Evolutionary conservation across 495 filamentous ascomycete genomes (phyloP).

Genomic region (Penicillium lagena): DNA sequence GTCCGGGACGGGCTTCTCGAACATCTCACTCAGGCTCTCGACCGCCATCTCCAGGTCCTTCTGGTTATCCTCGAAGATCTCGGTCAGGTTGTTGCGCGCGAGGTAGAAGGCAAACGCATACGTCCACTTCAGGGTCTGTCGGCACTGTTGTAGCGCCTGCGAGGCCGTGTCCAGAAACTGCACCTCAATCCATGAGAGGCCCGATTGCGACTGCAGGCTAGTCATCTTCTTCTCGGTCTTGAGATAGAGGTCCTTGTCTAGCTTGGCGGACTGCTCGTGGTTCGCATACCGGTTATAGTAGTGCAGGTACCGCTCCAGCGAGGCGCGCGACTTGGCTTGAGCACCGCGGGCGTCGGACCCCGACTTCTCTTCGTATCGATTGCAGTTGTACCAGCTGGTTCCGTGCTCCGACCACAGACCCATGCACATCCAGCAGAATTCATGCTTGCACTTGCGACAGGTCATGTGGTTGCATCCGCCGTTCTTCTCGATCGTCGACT

Average conservation of each 20-base stretch:
- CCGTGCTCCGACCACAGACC: conserved; percentile 97
- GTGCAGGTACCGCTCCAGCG: conserved; percentile 88
- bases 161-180: conserved; percentile 92
- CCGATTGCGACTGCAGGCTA: conserved; percentile 81
- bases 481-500: conserved; percentile 98
- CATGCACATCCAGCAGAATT: conserved; percentile 99
- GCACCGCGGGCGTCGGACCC: conserved; percentile 82
- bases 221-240: conserved; percentile 99
- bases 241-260: conserved; percentile 90
- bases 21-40: conserved; percentile 92
- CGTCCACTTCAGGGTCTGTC: conserved; percentile 97
- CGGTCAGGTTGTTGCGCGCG: conserved; percentile 87
- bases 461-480: conserved; percentile 99
- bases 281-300: conserved; percentile 99
- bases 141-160: conserved; percentile 88
- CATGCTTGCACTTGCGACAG: conserved; percentile 94
- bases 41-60: conserved; percentile 97
- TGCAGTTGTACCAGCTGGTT: conserved; percentile 99
- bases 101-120: conserved; percentile 98
- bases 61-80: conserved; percentile 98
- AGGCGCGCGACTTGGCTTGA: conserved; percentile 83
- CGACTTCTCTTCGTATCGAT: conserved; percentile 91
- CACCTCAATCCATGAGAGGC: conserved; percentile 98
- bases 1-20: conserved; percentile 87
- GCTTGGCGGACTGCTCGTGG: conserved; percentile 94